Conservation (phyloP, 345 rosid species). For the Salix suchowensis region DNA sequence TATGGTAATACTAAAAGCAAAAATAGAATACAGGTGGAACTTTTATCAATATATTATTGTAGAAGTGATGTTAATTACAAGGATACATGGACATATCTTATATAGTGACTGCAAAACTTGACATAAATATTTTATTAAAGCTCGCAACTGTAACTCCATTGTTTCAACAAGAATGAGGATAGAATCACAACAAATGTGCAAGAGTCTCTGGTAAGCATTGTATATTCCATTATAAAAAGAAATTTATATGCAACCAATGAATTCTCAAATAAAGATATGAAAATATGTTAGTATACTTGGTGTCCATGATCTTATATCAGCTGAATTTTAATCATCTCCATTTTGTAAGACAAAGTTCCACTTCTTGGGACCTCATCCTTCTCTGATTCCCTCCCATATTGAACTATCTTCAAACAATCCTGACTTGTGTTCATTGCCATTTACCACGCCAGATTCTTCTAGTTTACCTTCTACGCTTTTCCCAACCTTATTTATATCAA, state of each 20-base stretch:
- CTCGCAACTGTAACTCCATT: not conserved
- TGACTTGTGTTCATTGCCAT: conserved; percentile 33
- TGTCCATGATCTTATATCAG: conserved; percentile 69
- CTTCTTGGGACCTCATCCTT: conserved; percentile 36
- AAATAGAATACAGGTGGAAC: not conserved
- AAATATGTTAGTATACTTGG: conserved; percentile 42
- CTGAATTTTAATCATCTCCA: conserved; percentile 74
- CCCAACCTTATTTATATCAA: conserved; percentile 29
- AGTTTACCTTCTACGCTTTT: conserved; percentile 29
- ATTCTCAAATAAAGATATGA: not conserved
- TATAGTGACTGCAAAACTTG: not conserved
- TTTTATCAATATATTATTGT: not conserved
- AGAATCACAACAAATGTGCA: not conserved
- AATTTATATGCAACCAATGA: not conserved
- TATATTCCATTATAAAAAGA: not conserved
- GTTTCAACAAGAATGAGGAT: not conserved
- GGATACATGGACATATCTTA: not conserved
- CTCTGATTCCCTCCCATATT: conserved; percentile 24
- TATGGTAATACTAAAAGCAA: not conserved
- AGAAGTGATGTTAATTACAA: not conserved
- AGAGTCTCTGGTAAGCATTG: not conserved
- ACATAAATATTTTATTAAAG: not conserved
- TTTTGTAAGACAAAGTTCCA: conserved; percentile 65
- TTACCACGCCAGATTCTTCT: conserved; percentile 36
- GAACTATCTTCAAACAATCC: conserved; percentile 32